phyloP scores from a whole-genome alignment of 768 basidiomycete species.

The Lentinula boryana region DNA sequence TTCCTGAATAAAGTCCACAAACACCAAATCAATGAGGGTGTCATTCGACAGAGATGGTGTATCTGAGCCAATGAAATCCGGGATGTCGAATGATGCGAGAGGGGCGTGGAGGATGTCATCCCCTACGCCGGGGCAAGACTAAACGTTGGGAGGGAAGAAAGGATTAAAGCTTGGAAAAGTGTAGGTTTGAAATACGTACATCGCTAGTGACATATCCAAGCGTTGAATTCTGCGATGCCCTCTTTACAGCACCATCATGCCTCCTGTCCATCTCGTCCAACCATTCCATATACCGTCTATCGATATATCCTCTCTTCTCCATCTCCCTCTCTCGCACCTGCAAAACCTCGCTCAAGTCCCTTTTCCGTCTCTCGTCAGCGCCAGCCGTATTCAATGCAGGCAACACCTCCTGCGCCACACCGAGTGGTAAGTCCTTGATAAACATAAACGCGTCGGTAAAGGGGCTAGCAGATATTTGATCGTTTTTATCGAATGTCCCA shows the following conservation, averaged over 20 bases:
- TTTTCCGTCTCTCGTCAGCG: conserved; percentile 27
- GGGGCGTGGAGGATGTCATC: conserved; percentile 68
- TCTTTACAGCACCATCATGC: conserved; percentile 26
- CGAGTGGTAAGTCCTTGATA: conserved; percentile 47
- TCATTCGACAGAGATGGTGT: conserved; percentile 34
- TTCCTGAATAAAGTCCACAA: conserved; percentile 60
- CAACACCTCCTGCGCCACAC: conserved; percentile 48
- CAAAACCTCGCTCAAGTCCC: conserved; percentile 19
- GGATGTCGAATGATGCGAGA: conserved; percentile 46
- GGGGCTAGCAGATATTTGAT: conserved; percentile 71
- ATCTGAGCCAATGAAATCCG: conserved; percentile 54
- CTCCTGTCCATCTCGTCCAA: conserved; percentile 47
- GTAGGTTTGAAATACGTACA: conserved; percentile 27
- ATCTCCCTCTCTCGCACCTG: conserved; percentile 30
- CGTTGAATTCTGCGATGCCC: conserved; percentile 48
- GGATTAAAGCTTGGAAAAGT: not conserved
- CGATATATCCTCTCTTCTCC: conserved; percentile 47
- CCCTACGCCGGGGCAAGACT: conserved; percentile 70
- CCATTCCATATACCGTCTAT: conserved; percentile 48
- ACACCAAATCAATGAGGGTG: conserved; percentile 64
- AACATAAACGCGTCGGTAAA: conserved; percentile 62
- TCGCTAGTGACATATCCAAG: conserved; percentile 74
- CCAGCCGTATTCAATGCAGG: conserved; percentile 45
- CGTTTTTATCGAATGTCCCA: conserved; percentile 74
- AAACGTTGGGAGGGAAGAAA: not conserved